Evolutionary conservation across 805 yeast genomes (phyloP).

Genomic region (Candida dendrica): DNA sequence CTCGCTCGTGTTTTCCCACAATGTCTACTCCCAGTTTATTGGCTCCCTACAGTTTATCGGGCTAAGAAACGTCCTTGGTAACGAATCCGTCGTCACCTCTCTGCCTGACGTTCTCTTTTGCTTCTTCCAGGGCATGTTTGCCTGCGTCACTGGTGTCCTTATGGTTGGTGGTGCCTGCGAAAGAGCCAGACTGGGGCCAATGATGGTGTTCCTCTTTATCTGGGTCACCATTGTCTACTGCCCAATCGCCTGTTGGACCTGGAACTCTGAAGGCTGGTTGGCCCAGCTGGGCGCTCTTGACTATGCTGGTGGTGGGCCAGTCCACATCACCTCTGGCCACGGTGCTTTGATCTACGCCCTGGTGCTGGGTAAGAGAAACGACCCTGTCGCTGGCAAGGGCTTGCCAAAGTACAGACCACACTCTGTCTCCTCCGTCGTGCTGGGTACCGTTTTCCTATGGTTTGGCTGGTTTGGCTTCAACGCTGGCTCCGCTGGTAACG

Average conservation of each 20-base stretch:
- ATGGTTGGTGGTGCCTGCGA: conserved; percentile 98
- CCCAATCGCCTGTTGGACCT: conserved; percentile 95
- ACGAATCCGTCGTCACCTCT: conserved; percentile 54
- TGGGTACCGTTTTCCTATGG: conserved; percentile 94
- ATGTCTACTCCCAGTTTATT: conserved; percentile 52
- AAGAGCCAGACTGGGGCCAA: conserved; percentile 91
- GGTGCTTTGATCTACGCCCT: conserved; percentile 94
- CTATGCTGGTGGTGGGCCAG: conserved; percentile 99
- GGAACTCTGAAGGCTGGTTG: conserved; percentile 95
- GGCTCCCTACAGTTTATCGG: conserved; percentile 82
- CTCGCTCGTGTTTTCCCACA: conserved; percentile 76
- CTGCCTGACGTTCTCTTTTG: conserved; percentile 91
- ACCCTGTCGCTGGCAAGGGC: conserved; percentile 58
- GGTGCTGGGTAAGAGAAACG: conserved; percentile 86
- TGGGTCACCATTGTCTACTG: conserved; percentile 96
- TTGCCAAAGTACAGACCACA: conserved; percentile 92
- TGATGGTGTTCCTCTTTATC: conserved; percentile 88
- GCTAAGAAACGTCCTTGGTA: conserved; percentile 75
- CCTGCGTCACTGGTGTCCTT: conserved; percentile 84
- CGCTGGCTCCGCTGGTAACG: conserved; percentile 96
- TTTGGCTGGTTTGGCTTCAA: conserved; percentile 99
- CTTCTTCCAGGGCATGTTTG: conserved; percentile 95
- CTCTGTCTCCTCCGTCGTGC: conserved; percentile 80
- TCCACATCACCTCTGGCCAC: conserved; percentile 89
- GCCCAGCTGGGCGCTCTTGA: conserved; percentile 77